Base-by-base conservation (phyloP, 129 eudicot genomes). In the Flaveria bidentis region DNA sequence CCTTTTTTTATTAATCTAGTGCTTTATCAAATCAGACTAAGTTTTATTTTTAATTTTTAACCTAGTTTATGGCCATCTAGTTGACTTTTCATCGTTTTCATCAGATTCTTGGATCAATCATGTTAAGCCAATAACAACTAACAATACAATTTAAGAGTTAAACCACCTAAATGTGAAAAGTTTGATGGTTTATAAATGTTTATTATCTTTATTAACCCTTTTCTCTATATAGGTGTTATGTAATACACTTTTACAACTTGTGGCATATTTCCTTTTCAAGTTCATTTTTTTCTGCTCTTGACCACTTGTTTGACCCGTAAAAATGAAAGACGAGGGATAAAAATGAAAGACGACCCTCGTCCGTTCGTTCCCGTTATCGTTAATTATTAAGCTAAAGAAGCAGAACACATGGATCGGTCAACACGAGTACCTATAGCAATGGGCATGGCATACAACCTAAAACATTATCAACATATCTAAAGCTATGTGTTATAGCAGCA, bases 361-460 rank as follows among this genome's bases (percentile, higher is more conserved):
- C 36, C 4, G 5, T 4, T 30, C 36, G 36, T 30, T 30, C 36
- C 30, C 3, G 28, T 78, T 26, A 13, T 70, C 26, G 39, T 71
- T 62, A 25, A 41, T 39, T 55, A 52, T 86, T 81, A 83, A 92
- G 97, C 84, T 45, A 80, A 79, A 74, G 96, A 92, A 89, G 85
- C 96, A 0, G 97, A 89, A 57, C 96, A 81, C 76, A 78, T 92
- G 78, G 93, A 92, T 75, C 87, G 96, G 97, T 67, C 69, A 47
- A 87, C 72, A 65, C 86, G 97, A 41, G 17, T 92, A 72, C 84
- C 93, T 51, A 79, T 89, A 82, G 86, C 89, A 18, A 87, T 89
- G 96, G 97, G 97, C 53, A 83, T 84, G 33, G 89, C 92, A 61
- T 92, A 89, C 65, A 87, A 93, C 80, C 89, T 92, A 12, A 30